phyloP scores from a whole-genome alignment of 495 filamentous ascomycete genomes.

The Glutinoglossum americanum region DNA sequence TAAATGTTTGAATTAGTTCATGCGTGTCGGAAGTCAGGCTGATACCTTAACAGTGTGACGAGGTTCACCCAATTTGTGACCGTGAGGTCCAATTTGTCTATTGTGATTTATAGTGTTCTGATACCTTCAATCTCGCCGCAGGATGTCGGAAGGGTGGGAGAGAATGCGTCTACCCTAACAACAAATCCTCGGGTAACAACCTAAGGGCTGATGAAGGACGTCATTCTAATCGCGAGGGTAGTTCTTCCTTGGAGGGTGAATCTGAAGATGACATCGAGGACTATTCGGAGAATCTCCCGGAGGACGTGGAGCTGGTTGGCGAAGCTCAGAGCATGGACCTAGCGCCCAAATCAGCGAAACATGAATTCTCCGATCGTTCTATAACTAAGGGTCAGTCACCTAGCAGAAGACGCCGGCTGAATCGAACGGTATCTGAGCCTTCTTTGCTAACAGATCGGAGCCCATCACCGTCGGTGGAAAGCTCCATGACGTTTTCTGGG shows the following conservation, averaged over 20 bases:
- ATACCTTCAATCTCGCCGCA: conserved; percentile 7
- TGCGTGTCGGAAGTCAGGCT: neutral
- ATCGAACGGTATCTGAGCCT: neutral
- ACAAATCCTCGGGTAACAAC: conserved; percentile 18
- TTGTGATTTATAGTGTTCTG: conserved; percentile 4
- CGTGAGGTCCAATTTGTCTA: conserved; percentile 26
- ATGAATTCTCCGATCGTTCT: conserved; percentile 3
- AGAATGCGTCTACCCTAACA: conserved; percentile 53
- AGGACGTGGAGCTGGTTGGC: conserved; percentile 35
- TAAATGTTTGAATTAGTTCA: neutral
- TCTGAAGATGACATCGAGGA: conserved; percentile 28
- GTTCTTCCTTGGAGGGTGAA: conserved; percentile 32
- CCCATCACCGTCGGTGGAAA: conserved; percentile 15
- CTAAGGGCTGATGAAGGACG: conserved; percentile 8
- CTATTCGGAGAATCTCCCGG: conserved; percentile 38
- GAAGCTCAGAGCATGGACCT: conserved; percentile 14
- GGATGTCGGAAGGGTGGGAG: conserved; percentile 48
- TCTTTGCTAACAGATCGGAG: conserved; percentile 11
- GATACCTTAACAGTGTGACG: conserved; percentile 45
- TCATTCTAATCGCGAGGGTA: neutral
- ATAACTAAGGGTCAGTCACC: conserved; percentile 13
- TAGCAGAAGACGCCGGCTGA: neutral
- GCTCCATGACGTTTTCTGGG: conserved; percentile 6
- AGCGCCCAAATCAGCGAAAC: conserved; percentile 12
- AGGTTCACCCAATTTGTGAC: conserved; percentile 70